Evolutionary conservation across 2,329 filamentous ascomycete genomes (phyloP).

Genomic region (Pseudopyricularia cyperi): DNA sequence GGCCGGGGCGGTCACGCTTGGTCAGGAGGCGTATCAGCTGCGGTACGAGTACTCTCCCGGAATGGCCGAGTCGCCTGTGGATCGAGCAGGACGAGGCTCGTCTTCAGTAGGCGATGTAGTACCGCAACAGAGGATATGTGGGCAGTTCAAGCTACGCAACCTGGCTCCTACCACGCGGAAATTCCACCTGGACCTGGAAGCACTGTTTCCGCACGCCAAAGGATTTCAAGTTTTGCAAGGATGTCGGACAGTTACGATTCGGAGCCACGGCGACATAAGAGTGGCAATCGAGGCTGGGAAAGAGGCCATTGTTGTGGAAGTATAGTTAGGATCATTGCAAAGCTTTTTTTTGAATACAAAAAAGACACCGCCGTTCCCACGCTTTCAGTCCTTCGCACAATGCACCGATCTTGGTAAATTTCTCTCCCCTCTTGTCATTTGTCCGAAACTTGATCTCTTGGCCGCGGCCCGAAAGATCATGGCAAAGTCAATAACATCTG

Average conservation of each 20-base stretch:
- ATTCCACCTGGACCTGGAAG: conserved; percentile 3
- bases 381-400: too few species aligned
- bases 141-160: conserved; percentile 3
- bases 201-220: neutral
- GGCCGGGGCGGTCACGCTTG: conserved; percentile 1
- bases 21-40: conserved; percentile 4
- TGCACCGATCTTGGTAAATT: too few species aligned
- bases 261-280: neutral
- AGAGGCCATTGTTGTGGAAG: neutral
- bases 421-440: too few species aligned
- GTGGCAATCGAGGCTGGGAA: neutral
- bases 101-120: neutral
- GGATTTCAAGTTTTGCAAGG: neutral
- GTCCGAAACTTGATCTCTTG: too few species aligned
- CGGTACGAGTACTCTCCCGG: neutral
- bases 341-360: too few species aligned
- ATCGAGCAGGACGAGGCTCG: neutral
- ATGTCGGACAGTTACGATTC: neutral
- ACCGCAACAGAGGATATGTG: neutral
- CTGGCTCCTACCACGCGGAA: neutral
- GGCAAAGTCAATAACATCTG: too few species aligned
- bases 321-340: neutral
- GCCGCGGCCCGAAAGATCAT: too few species aligned
- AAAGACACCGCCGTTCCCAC: too few species aligned
- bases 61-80: neutral